Evolutionary conservation across 202 grass and related monocot genomes (phyloP), one percentile per base, ranked within the genome.

Genomic region (Dendrocalamus latiflorus): DNA sequence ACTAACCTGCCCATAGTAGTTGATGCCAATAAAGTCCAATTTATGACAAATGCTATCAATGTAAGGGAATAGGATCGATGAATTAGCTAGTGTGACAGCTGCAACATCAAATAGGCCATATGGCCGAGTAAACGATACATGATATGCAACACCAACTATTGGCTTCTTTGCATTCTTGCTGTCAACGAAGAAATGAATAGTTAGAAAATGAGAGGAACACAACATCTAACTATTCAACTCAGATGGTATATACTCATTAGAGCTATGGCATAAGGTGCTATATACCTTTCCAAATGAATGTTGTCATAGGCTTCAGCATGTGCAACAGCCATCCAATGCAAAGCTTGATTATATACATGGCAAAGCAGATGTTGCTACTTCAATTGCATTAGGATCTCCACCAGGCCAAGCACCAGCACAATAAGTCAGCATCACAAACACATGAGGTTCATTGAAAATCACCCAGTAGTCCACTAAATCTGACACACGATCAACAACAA

Each of bases 401-500:
- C 89, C 95, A 80, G 95, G 95, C 95, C 95, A 98, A 74, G 90
- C 90, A 70, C 95, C 92, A 41, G 95, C 92, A 85, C 95, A 98
- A 75, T 98, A 98, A 68, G 95, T 98, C 65, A 98, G 77, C 86
- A 98, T 86, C 62, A 91, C 95, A 89, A 98, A 94, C 18, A 98
- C 89, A 84, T 98, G 95, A 59, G 92, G 90, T 58, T 98, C 92
- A 74, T 98, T 98, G 69, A 94, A 98, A 87, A 93, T 68, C 73
- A 94, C 92, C 95, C 95, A 94, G 70, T 98, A 88, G 75, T 98
- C 95, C 79, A 98, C 90, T 75, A 94, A 91, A 88, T 98, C 89
- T 66, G 90, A 89, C 58, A 41, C 38, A 58, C 85, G 63, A 18
- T 94, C 92, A 66, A 94, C 92, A 65, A 98, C 89, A 77, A 95